These are phyloP conservation scores for Coemansia sp. DNA, from an alignment of 192 early-diverging fungal species.

Conservation along the genomic window DNA sequence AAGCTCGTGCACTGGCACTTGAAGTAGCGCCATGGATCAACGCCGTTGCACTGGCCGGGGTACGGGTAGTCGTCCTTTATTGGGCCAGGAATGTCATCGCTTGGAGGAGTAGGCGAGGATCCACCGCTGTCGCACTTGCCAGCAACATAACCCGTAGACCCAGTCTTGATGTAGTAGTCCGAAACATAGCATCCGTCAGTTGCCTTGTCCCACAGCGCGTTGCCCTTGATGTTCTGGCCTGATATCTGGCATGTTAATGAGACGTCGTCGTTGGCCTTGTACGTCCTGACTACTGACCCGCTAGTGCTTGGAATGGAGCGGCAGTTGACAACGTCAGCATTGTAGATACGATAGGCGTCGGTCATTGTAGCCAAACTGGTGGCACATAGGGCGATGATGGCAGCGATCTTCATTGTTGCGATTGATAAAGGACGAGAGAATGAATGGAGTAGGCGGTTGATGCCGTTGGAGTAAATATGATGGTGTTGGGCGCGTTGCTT, in stretches of 20 bases:
- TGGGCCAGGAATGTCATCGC: conserved; percentile 27
- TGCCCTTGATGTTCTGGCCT: conserved; percentile 29
- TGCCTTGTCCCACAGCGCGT: conserved; percentile 48
- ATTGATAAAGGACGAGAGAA: neutral
- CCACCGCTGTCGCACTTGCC: conserved; percentile 16
- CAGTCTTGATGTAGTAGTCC: conserved; percentile 51
- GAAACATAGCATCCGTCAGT: conserved; percentile 48
- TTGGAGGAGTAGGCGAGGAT: neutral
- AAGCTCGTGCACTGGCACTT: conserved; percentile 44
- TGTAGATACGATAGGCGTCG: conserved; percentile 25
- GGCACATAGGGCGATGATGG: conserved; percentile 7
- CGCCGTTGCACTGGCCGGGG: conserved; percentile 20
- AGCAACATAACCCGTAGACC: conserved; percentile 25
- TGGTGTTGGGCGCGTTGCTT: neutral
- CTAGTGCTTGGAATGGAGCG: conserved; percentile 22
- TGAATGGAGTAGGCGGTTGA: neutral
- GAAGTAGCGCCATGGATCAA: conserved; percentile 47
- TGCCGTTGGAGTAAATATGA: neutral
- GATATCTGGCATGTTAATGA: conserved; percentile 35
- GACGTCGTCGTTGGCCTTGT: conserved; percentile 23
- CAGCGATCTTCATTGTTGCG: conserved; percentile 13
- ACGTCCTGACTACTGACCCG: conserved; percentile 16
- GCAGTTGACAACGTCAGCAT: conserved; percentile 26
- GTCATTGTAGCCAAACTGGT: conserved; percentile 8
- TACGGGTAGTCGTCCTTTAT: conserved; percentile 49